Conservation (phyloP, 345 rosid genomes). For the Arabis alpina region DNA sequence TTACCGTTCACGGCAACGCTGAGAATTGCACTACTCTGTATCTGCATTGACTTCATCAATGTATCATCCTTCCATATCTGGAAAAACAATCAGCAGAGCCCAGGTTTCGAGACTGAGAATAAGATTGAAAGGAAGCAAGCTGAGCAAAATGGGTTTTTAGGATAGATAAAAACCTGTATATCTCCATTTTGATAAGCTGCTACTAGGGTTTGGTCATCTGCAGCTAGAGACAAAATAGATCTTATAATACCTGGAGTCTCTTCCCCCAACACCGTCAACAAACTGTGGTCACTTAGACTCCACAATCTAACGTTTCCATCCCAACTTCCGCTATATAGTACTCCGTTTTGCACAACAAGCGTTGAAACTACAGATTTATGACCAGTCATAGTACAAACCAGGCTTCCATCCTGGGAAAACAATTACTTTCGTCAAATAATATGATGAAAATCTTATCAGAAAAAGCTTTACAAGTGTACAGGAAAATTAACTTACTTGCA, state of each 20-base stretch:
- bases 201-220: conserved; percentile 54
- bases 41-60: conserved; percentile 55
- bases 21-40: conserved; percentile 69
- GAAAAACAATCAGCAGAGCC: conserved; percentile 5
- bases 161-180: conserved; percentile 54
- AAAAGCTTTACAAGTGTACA: background rate
- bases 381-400: conserved; percentile 76
- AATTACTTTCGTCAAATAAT: conserved; percentile 13
- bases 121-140: conserved; percentile 19
- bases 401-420: conserved; percentile 64
- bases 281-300: conserved; percentile 82
- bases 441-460: conserved; percentile 5
- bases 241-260: conserved; percentile 53
- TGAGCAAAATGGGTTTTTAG: background rate
- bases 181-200: conserved; percentile 81
- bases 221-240: conserved; percentile 67
- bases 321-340: conserved; percentile 93
- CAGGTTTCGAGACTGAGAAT: conserved; percentile 23
- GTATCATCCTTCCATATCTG: conserved; percentile 84
- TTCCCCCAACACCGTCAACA: conserved; percentile 74
- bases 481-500: conserved; percentile 56
- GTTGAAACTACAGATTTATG: conserved; percentile 90
- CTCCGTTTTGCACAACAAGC: conserved; percentile 59
- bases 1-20: conserved; percentile 58
- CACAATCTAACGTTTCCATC: conserved; percentile 88